phyloP scores from a whole-genome alignment of 1,284 basidiomycete species.

The Golubevia pallescens region DNA sequence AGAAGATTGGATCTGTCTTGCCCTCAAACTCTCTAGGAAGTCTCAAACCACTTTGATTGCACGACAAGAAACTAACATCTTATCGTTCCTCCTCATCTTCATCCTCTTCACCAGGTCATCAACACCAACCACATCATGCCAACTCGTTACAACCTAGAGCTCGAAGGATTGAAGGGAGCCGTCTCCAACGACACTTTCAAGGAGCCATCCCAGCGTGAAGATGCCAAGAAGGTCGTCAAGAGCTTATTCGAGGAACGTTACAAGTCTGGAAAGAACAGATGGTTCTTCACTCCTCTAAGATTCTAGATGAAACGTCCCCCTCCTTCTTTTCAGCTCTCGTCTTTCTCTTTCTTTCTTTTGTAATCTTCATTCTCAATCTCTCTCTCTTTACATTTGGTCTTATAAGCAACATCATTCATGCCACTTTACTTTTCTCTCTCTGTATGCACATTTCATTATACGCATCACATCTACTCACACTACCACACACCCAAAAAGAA shows the following conservation, averaged over 20 bases:
- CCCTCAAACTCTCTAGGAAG: no score
- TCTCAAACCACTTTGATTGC: no score
- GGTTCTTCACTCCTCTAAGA: conserved; percentile 64
- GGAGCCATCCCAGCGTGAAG: conserved; percentile 62
- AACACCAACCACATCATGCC: conserved; percentile 65
- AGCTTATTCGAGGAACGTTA: conserved; percentile 64
- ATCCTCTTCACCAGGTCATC: conserved; percentile 32
- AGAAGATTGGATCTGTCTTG: no score
- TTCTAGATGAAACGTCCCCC: conserved; percentile 26
- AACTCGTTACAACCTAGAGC: conserved; percentile 63
- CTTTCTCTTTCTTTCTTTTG: neutral
- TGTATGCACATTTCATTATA: no score
- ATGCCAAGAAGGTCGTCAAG: conserved; percentile 63
- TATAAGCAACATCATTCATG: no score
- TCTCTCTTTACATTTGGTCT: neutral
- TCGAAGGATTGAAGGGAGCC: conserved; percentile 62
- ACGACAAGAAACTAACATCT: no score
- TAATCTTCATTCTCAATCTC: neutral
- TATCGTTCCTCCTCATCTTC: neutral
- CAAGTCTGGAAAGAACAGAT: conserved; percentile 63
- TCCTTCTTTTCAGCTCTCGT: neutral
- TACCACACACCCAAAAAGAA: no score
- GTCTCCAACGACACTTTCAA: conserved; percentile 61
- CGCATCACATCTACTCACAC: no score
- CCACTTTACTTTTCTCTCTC: no score